Evolutionary conservation across 2,329 filamentous ascomycete species (phyloP).

Genomic region (Sclerotinia trifoliorum): DNA sequence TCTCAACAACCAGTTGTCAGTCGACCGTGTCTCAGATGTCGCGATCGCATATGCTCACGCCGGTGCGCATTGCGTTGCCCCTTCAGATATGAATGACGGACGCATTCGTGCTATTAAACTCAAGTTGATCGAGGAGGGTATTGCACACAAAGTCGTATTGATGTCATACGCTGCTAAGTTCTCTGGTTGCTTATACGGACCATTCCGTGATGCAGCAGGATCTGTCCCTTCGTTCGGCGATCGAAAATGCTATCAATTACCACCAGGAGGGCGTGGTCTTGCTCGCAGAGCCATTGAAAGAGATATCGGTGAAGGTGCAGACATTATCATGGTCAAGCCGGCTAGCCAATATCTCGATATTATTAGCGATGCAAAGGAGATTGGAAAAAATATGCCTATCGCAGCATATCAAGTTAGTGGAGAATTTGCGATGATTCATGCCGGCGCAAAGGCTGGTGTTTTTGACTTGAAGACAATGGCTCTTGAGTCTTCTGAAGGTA

Average conservation of each 20-base stretch:
- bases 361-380: slow-evolving; percentile 93
- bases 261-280: slow-evolving; percentile 85
- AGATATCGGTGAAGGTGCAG: slow-evolving; percentile 90
- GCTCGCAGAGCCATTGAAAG: slow-evolving; percentile 85
- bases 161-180: slow-evolving; percentile 99
- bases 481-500: slow-evolving; percentile 90
- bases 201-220: slow-evolving; percentile 94
- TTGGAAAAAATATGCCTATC: slow-evolving; percentile 86
- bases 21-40: slow-evolving; percentile 95
- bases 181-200: slow-evolving; percentile 91
- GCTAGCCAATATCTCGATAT: slow-evolving; percentile 95
- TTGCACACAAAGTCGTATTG: slow-evolving; percentile 84
- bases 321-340: slow-evolving; percentile 99
- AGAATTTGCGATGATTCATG: slow-evolving; percentile 97
- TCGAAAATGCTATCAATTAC: slow-evolving; percentile 94
- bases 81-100: slow-evolving; percentile 98
- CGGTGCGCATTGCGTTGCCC: slow-evolving; percentile 93
- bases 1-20: slow-evolving; percentile 88
- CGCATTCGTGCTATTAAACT: slow-evolving; percentile 97
- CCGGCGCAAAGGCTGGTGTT: slow-evolving; percentile 90
- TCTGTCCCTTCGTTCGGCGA: slow-evolving; percentile 91
- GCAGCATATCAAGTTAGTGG: slow-evolving; percentile 97
- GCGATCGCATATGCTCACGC: slow-evolving; percentile 95
- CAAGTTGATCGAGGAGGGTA: slow-evolving; percentile 91
- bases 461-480: slow-evolving; percentile 95